Base-by-base conservation (phyloP, 2,329 filamentous ascomycete genomes). In the Cytospora paraplurivora region DNA sequence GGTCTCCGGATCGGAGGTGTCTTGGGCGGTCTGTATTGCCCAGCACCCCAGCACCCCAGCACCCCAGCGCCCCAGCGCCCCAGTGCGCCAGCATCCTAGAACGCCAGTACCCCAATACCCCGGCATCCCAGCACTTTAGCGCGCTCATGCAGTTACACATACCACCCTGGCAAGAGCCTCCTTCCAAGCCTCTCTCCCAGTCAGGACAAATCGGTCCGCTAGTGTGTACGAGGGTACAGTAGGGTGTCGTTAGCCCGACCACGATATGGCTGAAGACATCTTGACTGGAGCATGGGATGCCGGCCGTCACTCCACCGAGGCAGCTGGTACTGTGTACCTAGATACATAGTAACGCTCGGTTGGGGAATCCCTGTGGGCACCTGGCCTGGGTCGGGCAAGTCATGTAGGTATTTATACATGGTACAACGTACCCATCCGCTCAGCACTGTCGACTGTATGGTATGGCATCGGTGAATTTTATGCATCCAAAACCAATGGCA, bases 341-440 rank as follows among this genome's bases (percentile, higher is more conserved):
- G n/a, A 52, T 2, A 33, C 32, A 54, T n/a, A 51, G 34, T 49
- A 21, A 44, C 12, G 51, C 50, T 62, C 56, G 51, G 59, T 54
- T 62, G 59, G 56, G 51, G 51, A 62, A 56, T 52, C 55, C 53
- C 52, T 59, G 57, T 17, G 32, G 27, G 27, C 27, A 27, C 56
- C 41, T 47, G 41, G n/a, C 41, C 27, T 27, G 27, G 27, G 27
- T 2, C 27, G 27, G 27, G 27, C 27, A 27, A 27, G 27, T 27
- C 27, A 27, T 27, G 27, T 27, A 27, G 27, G 27, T 27, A 27
- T 27, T 27, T 4, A 27, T 27, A 27, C 27, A 27, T 4, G 27
- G 27, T 27, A 27, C 27, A 27, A 27, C 27, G 27, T 27, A 27
- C 27, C 27, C 27, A 27, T 27, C 2, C 27, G 27, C 27, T 4